Percentiles rank a stretch among this genome's conserved stretches.
Conservation (phyloP, 2,329 filamentous ascomycete species). For the Aspergillus sp. region DNA sequence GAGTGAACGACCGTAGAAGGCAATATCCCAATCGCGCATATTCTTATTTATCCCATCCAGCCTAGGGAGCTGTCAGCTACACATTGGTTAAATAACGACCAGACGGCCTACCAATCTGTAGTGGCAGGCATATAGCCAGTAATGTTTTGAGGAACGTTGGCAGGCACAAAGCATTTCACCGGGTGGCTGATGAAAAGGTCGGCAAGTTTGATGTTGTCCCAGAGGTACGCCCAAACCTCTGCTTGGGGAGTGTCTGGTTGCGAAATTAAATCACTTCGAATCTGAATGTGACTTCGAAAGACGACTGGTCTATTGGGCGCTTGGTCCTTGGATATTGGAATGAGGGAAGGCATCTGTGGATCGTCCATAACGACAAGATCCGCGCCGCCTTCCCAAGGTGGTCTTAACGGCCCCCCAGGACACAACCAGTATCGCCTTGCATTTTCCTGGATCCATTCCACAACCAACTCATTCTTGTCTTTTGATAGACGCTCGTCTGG, state of each 20-base stretch:
- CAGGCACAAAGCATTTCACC: slow-evolving; percentile 64
- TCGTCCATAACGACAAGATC: slow-evolving; percentile 73
- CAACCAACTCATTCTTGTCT: slow-evolving; percentile 54
- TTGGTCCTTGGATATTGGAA: slow-evolving; percentile 61
- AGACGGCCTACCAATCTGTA: slow-evolving; percentile 57
- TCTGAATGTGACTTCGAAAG: slow-evolving; percentile 75
- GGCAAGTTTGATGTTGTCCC: slow-evolving; percentile 58
- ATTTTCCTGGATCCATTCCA: slow-evolving; percentile 64
- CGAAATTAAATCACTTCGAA: slow-evolving; percentile 63
- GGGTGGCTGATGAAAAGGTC: slow-evolving; percentile 79
- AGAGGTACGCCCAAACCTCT: slow-evolving; percentile 67
- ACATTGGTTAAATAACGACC: background rate
- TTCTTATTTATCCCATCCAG: slow-evolving; percentile 72
- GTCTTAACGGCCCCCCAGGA: slow-evolving; percentile 56
- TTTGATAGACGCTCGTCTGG: slow-evolving; percentile 54
- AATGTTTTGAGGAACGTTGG: slow-evolving; percentile 54
- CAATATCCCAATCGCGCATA: slow-evolving; percentile 59
- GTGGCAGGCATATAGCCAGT: slow-evolving; percentile 71
- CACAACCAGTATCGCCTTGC: slow-evolving; percentile 65
- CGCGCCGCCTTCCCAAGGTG: slow-evolving; percentile 60
- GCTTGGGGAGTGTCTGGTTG: slow-evolving; percentile 56
- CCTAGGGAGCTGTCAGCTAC: slow-evolving; percentile 28
- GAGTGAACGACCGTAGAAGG: slow-evolving; percentile 68
- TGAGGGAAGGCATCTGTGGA: slow-evolving; percentile 72
- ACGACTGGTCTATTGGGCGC: slow-evolving; percentile 68